Evolutionary conservation across 495 filamentous ascomycete species (phyloP).

Genomic region (Parachaetomium inaequale): DNA sequence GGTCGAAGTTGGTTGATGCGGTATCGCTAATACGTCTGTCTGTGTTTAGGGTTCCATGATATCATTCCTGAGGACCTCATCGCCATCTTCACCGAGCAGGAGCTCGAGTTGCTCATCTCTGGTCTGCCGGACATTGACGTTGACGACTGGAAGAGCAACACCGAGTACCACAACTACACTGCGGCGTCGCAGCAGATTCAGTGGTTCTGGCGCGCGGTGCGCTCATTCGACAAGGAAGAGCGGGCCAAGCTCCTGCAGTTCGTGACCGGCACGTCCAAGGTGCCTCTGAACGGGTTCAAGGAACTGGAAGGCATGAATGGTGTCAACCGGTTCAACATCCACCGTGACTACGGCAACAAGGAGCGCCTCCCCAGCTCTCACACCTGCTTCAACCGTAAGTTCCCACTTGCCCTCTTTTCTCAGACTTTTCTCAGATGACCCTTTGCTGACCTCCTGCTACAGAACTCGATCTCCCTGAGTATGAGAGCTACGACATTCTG

Average conservation of each 20-base stretch:
- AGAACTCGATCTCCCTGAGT: conserved; percentile 99
- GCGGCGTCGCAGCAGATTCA: conserved; percentile 94
- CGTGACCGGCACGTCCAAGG: conserved; percentile 97
- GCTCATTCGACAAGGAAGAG: conserved; percentile 98
- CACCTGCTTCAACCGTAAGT: conserved; percentile 99
- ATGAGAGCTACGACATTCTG: conserved; percentile 91
- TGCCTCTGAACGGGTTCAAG: conserved; percentile 97
- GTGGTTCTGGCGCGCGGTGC: conserved; percentile 99
- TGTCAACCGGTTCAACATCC: conserved; percentile 96
- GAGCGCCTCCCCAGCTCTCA: conserved; percentile 93
- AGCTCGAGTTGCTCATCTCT: conserved; percentile 94
- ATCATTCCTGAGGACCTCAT: conserved; percentile 94
- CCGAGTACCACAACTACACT: conserved; percentile 97
- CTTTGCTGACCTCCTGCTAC: conserved; percentile 7
- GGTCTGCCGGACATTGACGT: conserved; percentile 95
- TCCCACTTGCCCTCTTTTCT: not conserved
- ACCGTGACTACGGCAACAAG: conserved; percentile 97
- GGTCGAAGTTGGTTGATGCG: not conserved
- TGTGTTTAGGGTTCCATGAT: conserved; percentile 79
- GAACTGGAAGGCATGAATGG: conserved; percentile 99
- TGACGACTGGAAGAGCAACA: conserved; percentile 98
- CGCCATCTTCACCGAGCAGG: conserved; percentile 97
- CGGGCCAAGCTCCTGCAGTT: conserved; percentile 96
- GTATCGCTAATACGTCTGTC: conserved; percentile 20
- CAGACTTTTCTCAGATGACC: not conserved